Conservation (phyloP, 2,329 filamentous ascomycete genomes). For the Fusarium lyarnte region DNA sequence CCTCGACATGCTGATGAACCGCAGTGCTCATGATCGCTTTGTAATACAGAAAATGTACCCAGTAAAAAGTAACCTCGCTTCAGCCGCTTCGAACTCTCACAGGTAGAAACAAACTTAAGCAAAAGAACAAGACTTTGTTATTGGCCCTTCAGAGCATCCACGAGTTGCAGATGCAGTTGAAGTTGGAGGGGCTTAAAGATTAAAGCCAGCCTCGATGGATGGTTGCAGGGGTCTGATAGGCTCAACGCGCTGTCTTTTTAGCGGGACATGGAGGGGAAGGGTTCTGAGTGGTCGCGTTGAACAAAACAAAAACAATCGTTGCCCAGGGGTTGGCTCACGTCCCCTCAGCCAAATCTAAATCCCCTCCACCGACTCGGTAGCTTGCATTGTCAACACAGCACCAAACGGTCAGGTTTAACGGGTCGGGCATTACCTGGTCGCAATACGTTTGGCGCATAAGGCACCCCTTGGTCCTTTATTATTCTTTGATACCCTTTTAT, state of each 20-base stretch:
- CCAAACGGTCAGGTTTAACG: slow-evolving; percentile 29
- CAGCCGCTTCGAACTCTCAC: neutral
- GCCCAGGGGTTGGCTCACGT: slow-evolving; percentile 29
- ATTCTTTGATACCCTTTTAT: slow-evolving; percentile 28
- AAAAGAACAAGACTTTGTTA: slow-evolving; percentile 9
- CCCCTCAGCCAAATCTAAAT: slow-evolving; percentile 28
- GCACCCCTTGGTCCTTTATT: neutral
- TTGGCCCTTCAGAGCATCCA: slow-evolving; percentile 9
- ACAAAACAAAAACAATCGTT: slow-evolving; percentile 51
- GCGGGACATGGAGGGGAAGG: slow-evolving; percentile 39
- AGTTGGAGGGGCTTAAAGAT: slow-evolving; percentile 38
- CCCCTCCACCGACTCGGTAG: slow-evolving; percentile 23
- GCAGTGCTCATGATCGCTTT: slow-evolving; percentile 37
- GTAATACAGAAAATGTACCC: neutral
- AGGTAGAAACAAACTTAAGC: neutral
- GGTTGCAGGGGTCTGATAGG: slow-evolving; percentile 39
- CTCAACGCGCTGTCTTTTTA: slow-evolving; percentile 36
- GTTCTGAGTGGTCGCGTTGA: slow-evolving; percentile 39
- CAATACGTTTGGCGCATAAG: neutral
- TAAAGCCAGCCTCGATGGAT: slow-evolving; percentile 7
- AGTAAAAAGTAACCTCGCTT: neutral
- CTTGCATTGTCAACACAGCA: slow-evolving; percentile 24
- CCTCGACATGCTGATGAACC: slow-evolving; percentile 44
- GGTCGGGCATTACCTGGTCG: slow-evolving; percentile 13
- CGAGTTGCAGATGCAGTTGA: slow-evolving; percentile 6